These are phyloP conservation scores for Glebionis coronaria DNA, from an alignment of 129 eudicot species.

Conservation along the genomic window DNA sequence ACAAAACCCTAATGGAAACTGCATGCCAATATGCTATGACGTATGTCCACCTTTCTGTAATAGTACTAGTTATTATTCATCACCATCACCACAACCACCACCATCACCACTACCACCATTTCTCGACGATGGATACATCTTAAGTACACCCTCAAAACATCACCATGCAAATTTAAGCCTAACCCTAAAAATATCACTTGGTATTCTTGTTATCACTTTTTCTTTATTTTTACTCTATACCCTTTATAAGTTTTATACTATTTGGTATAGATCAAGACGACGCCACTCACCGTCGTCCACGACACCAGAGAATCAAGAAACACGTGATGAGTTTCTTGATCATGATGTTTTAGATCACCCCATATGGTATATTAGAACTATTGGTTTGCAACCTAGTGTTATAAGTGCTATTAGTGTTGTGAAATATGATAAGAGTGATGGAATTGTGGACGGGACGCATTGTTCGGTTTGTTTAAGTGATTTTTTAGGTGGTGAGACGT, in stretches of 20 bases:
- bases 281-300: conserved; percentile 22
- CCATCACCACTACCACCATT: conserved; percentile 16
- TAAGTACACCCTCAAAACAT: conserved; percentile 1
- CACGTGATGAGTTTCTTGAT: conserved; percentile 35
- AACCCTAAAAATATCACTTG: conserved; percentile 40
- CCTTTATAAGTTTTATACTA: conserved; percentile 41
- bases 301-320: conserved; percentile 28
- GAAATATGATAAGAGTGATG: conserved; percentile 45
- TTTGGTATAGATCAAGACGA: conserved; percentile 34
- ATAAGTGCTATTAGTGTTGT: conserved; percentile 49
- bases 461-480: conserved; percentile 71
- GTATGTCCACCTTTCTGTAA: conserved; percentile 21
- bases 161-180: conserved; percentile 27
- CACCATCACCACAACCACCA: conserved; percentile 17
- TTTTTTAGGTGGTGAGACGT: conserved; percentile 59
- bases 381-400: conserved; percentile 59
- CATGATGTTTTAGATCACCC: conserved; percentile 50
- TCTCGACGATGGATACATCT: conserved; percentile 11
- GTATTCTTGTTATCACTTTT: conserved; percentile 31
- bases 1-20: conserved; percentile 6
- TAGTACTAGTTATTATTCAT: not conserved
- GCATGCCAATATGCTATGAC: conserved; percentile 16
- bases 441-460: conserved; percentile 44
- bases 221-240: conserved; percentile 41
- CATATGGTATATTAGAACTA: conserved; percentile 56